Evolutionary conservation across 352 stramenopile genomes (phyloP).

Genomic region (Globisporangium nagaii): DNA sequence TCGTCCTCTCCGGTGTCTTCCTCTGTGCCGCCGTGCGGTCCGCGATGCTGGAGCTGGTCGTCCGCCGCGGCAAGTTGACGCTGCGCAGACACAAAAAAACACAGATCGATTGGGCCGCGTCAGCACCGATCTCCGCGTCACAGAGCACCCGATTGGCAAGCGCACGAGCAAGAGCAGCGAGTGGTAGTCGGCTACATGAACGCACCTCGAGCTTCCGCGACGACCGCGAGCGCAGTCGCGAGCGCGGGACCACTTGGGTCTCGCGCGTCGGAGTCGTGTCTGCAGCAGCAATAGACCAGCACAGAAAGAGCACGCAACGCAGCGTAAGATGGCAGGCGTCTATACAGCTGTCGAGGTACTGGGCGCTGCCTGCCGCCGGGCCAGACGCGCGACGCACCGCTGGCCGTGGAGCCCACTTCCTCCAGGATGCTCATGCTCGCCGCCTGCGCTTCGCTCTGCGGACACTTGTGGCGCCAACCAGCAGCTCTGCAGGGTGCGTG

Average conservation of each 20-base stretch:
- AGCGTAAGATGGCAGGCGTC: too few relatives aligned
- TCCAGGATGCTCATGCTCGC: slow-evolving; percentile 25
- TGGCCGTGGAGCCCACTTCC: slow-evolving; percentile 19
- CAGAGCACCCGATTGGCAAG: too few relatives aligned
- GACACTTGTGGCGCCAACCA: slow-evolving; percentile 4
- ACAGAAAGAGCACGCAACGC: not conserved
- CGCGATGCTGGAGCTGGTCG: slow-evolving; percentile 14
- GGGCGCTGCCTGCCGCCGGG: too few relatives aligned
- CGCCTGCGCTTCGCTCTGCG: not conserved
- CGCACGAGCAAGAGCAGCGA: not conserved
- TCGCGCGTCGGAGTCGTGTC: slow-evolving; percentile 13
- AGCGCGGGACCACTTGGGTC: slow-evolving; percentile 7
- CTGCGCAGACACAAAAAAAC: too few relatives aligned
- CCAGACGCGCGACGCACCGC: slow-evolving; percentile 11
- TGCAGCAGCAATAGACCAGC: not conserved
- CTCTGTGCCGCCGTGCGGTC: not conserved
- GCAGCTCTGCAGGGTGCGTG: not conserved
- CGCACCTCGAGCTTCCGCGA: slow-evolving; percentile 12
- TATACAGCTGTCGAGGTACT: too few relatives aligned
- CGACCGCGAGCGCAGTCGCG: slow-evolving; percentile 16
- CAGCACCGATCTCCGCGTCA: too few relatives aligned
- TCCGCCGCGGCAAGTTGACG: slow-evolving; percentile 13
- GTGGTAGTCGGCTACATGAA: not conserved
- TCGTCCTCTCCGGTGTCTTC: slow-evolving; percentile 11
- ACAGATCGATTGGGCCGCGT: too few relatives aligned